A percentile compares a stretch with the other conserved stretches of the same genome.
These are phyloP conservation scores for Pleurotus tuber-regium DNA, from an alignment of 768 basidiomycete species.

Conservation along the genomic window DNA sequence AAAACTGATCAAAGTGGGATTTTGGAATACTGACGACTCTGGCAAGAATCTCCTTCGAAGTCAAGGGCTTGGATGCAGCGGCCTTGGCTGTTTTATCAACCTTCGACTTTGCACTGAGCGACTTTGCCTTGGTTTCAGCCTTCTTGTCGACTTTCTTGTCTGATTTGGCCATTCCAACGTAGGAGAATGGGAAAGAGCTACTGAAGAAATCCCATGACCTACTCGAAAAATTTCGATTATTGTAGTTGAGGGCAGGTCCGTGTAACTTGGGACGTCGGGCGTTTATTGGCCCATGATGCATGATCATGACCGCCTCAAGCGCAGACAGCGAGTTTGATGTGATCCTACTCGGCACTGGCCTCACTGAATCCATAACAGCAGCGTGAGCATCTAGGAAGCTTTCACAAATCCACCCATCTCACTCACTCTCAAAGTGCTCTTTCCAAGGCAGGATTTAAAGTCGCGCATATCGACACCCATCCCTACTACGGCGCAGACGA, in stretches of 20 bases:
- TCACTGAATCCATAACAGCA: conserved; percentile 82
- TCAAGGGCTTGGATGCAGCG: conserved; percentile 21
- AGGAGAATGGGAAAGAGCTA: conserved; percentile 17
- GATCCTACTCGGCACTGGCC: conserved; percentile 72
- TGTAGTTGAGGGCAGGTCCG: conserved; percentile 9
- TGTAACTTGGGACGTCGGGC: neutral
- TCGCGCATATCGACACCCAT: conserved; percentile 86
- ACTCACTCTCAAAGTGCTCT: conserved; percentile 59
- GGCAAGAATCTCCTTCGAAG: conserved; percentile 20
- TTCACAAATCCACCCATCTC: conserved; percentile 6
- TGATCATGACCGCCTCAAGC: neutral
- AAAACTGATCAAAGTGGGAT: no score
- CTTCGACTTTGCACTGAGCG: no score
- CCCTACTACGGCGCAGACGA: conserved; percentile 83
- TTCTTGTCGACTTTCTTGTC: conserved; percentile 47
- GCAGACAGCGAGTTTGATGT: conserved; percentile 55
- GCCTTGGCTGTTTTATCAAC: conserved; percentile 23
- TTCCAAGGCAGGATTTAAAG: conserved; percentile 82
- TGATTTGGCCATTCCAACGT: conserved; percentile 41
- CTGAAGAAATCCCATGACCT: conserved; percentile 2
- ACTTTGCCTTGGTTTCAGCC: conserved; percentile 29
- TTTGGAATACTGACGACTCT: neutral
- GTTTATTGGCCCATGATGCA: neutral
- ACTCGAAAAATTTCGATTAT: conserved; percentile 6
- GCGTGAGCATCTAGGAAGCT: conserved; percentile 58